Percentiles rank a stretch among this genome's conserved stretches.
Evolutionary conservation across 768 basidiomycete species (phyloP).

Genomic region (Boletus subparvulus): DNA sequence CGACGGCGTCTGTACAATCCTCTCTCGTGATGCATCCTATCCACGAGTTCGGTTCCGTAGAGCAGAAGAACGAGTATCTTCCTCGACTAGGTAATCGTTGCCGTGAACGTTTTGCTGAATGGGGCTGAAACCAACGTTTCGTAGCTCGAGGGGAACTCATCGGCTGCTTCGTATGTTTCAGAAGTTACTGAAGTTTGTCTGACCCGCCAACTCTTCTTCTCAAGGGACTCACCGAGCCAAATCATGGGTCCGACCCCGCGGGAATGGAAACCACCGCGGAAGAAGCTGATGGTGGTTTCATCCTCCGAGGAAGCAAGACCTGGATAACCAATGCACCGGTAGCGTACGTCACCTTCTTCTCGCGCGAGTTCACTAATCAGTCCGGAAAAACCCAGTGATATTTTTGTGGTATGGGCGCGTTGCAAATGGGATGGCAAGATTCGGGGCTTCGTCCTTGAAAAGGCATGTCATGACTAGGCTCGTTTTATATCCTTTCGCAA

Average conservation of each 20-base stretch:
- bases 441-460: constrained; percentile 88
- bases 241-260: constrained; percentile 96
- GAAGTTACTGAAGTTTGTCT: neutral
- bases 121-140: constrained; percentile 6
- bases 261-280: constrained; percentile 95
- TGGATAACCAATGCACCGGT: constrained; percentile 97
- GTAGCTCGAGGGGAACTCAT: constrained; percentile 81
- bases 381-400: constrained; percentile 50
- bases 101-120: neutral
- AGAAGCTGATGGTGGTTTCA: constrained; percentile 81
- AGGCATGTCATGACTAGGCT: constrained; percentile 44
- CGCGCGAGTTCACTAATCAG: constrained; percentile 7
- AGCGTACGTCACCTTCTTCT: constrained; percentile 53
- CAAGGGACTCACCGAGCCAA: constrained; percentile 93
- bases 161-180: constrained; percentile 82
- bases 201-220: neutral
- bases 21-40: constrained; percentile 97
- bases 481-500: neutral
- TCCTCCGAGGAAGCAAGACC: constrained; percentile 90
- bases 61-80: constrained; percentile 89
- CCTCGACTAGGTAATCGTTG: constrained; percentile 65
- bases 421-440: constrained; percentile 93
- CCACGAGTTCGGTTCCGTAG: constrained; percentile 82
- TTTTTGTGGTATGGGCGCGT: constrained; percentile 92
- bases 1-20: constrained; percentile 92